Evolutionary conservation across 306 rosid species (phyloP).

Genomic region (Lupinus albus): DNA sequence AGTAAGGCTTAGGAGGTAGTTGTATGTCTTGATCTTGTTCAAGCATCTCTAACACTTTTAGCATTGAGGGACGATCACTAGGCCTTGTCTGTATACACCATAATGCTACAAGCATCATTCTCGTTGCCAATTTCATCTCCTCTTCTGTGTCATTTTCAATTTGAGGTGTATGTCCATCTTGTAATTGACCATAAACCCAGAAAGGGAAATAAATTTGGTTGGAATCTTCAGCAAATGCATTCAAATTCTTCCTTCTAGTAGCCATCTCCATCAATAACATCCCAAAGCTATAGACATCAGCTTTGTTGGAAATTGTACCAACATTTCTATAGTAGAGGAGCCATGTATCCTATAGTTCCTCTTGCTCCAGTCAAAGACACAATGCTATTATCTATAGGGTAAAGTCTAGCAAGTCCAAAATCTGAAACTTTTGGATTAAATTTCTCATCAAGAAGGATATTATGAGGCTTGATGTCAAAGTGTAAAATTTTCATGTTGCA

Average conservation of each 20-base stretch:
- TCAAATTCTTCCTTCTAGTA: constrained; percentile 28
- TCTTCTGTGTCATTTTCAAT: constrained; percentile 29
- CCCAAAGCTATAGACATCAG: constrained; percentile 50
- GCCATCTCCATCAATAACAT: constrained; percentile 47
- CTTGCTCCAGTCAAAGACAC: constrained; percentile 42
- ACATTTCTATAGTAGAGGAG: constrained; percentile 39
- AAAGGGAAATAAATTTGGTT: constrained; percentile 40
- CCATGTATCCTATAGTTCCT: constrained; percentile 47
- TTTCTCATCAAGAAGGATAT: constrained; percentile 41
- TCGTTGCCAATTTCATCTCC: constrained; percentile 27
- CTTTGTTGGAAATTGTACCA: constrained; percentile 35
- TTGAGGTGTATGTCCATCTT: neutral
- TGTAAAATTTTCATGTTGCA: constrained; percentile 43
- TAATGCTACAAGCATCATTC: constrained; percentile 41
- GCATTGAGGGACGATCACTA: constrained; percentile 45
- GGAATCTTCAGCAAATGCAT: constrained; percentile 28
- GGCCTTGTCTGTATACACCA: constrained; percentile 48
- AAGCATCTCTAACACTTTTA: constrained; percentile 35
- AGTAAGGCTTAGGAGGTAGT: constrained; percentile 27
- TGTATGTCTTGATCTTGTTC: constrained; percentile 3
- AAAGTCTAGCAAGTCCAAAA: constrained; percentile 44
- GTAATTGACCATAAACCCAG: constrained; percentile 37
- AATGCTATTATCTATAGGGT: constrained; percentile 16
- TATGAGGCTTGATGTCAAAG: constrained; percentile 46
- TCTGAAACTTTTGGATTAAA: constrained; percentile 42